Percentiles rank a stretch among this genome's conserved stretches.
Conservation (phyloP, 192 early-diverging fungal genomes). For the Podila clonocystis region DNA sequence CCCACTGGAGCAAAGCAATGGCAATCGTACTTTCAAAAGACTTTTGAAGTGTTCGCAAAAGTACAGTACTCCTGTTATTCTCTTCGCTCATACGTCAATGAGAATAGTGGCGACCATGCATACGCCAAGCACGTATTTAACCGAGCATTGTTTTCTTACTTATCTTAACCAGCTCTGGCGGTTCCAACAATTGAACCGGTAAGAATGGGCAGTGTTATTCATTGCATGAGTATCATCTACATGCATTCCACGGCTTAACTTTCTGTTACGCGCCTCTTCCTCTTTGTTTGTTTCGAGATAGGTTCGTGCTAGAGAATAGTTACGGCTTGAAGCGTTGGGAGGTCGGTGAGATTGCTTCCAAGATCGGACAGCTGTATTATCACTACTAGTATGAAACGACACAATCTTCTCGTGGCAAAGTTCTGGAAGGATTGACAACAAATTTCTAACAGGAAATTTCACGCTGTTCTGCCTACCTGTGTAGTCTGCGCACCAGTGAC, state of each 20-base stretch:
- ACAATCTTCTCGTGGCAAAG: neutral
- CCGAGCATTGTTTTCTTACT: neutral
- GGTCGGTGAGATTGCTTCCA: slow-evolving; percentile 98
- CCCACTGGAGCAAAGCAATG: slow-evolving; percentile 82
- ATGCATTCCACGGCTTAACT: neutral
- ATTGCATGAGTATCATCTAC: neutral
- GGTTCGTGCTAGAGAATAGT: slow-evolving; percentile 86
- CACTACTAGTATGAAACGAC: slow-evolving; percentile 74
- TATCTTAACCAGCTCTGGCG: slow-evolving; percentile 79
- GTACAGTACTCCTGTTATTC: slow-evolving; percentile 15
- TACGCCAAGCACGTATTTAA: neutral
- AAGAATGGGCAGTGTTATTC: neutral
- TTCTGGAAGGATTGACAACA: neutral
- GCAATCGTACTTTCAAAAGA: slow-evolving; percentile 91
- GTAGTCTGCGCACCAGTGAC: slow-evolving; percentile 88
- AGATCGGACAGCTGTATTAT: slow-evolving; percentile 94
- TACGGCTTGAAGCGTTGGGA: slow-evolving; percentile 98
- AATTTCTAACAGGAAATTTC: neutral
- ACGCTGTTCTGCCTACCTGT: neutral
- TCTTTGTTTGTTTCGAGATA: slow-evolving; percentile 31
- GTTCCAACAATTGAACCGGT: slow-evolving; percentile 94
- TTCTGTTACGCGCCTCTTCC: neutral
- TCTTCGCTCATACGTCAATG: neutral
- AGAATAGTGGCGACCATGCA: too few relatives aligned
- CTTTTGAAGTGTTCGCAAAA: slow-evolving; percentile 97